Evolutionary conservation across 306 rosid genomes (phyloP).

Genomic region (Prosopis cineraria): DNA sequence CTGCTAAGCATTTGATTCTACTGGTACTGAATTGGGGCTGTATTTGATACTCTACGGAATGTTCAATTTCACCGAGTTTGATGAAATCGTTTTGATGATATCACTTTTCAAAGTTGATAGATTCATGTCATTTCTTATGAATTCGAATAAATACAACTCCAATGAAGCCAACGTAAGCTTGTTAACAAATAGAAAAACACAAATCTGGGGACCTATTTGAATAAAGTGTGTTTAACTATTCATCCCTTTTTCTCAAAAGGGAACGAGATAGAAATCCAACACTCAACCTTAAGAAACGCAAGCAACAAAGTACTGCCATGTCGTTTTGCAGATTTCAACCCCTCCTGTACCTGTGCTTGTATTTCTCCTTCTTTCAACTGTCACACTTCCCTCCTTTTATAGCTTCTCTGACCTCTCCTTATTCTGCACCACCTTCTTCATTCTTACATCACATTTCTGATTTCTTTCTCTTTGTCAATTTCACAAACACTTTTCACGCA

Average conservation of each 20-base stretch:
- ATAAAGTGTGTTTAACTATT: neutral
- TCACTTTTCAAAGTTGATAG: neutral
- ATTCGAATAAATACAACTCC: neutral
- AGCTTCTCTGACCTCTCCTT: neutral
- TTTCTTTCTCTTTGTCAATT: neutral
- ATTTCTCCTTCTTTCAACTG: neutral
- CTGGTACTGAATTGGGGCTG: too few species aligned
- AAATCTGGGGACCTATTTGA: neutral
- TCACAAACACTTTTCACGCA: neutral
- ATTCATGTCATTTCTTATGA: neutral
- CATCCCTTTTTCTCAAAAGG: neutral
- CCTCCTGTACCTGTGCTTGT: neutral
- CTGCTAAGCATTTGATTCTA: too few species aligned
- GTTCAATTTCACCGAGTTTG: neutral
- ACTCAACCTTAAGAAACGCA: neutral
- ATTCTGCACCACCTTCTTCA: neutral
- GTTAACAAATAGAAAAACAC: neutral
- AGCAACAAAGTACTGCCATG: neutral
- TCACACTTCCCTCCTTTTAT: neutral
- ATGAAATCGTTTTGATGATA: neutral
- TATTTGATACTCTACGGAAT: too few species aligned
- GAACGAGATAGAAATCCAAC: neutral
- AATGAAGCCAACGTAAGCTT: neutral
- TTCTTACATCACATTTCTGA: neutral
- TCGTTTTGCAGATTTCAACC: constrained; percentile 19